Evolutionary conservation across 805 yeast species (phyloP).

Genomic region (Ogataea salicorniae): DNA sequence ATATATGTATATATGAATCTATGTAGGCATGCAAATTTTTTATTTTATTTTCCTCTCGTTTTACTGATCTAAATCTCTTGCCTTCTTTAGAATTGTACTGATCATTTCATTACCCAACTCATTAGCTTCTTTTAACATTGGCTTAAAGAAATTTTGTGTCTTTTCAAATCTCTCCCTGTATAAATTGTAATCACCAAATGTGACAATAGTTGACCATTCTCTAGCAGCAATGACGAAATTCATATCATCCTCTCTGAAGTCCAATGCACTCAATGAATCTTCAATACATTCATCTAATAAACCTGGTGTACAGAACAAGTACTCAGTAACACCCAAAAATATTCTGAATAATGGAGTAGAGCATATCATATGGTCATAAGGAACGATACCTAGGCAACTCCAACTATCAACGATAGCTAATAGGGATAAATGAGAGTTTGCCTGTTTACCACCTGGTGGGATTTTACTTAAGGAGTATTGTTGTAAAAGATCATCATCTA

Average conservation of each 20-base stretch:
- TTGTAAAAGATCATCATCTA: constrained; percentile 76
- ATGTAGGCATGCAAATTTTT: background rate
- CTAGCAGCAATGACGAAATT: constrained; percentile 91
- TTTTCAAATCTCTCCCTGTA: constrained; percentile 70
- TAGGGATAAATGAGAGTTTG: constrained; percentile 86
- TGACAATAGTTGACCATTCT: constrained; percentile 78
- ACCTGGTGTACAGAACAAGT: constrained; percentile 78
- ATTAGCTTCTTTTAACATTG: constrained; percentile 85
- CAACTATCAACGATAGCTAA: constrained; percentile 93
- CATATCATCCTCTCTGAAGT: constrained; percentile 83
- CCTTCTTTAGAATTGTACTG: constrained; percentile 53
- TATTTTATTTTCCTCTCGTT: background rate
- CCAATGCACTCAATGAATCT: constrained; percentile 59
- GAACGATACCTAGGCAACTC: constrained; percentile 78
- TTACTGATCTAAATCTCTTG: constrained; percentile 19
- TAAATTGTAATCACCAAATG: constrained; percentile 65
- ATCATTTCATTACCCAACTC: constrained; percentile 93
- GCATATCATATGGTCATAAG: constrained; percentile 95
- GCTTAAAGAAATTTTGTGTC: constrained; percentile 78
- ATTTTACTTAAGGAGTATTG: constrained; percentile 70
- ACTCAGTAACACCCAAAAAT: constrained; percentile 90
- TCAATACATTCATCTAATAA: constrained; percentile 74
- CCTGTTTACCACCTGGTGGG: constrained; percentile 62
- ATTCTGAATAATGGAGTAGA: constrained; percentile 92
- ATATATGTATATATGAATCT: background rate